Evolutionary conservation across 345 rosid genomes (phyloP).

Genomic region (Gossypium ekmanianum): DNA sequence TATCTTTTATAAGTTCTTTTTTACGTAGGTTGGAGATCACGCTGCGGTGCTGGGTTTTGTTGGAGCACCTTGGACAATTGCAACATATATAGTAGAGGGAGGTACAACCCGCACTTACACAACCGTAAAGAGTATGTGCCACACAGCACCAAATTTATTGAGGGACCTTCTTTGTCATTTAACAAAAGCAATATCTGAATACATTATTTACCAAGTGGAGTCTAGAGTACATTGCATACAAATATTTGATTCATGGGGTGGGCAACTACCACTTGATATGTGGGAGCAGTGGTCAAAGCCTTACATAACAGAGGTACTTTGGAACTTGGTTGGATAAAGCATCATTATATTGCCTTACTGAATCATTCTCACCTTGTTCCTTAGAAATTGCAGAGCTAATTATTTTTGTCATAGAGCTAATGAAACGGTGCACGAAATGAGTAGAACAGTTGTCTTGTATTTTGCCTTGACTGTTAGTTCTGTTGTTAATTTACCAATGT

Average conservation of each 20-base stretch:
- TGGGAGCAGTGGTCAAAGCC: conserved; percentile 94
- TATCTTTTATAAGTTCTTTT: neutral
- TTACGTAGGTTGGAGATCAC: conserved; percentile 57
- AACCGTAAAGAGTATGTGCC: conserved; percentile 86
- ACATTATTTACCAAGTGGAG: conserved; percentile 76
- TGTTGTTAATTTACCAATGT: neutral
- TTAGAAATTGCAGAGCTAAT: neutral
- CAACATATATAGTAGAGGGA: conserved; percentile 89
- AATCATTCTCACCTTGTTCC: neutral
- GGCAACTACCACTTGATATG: conserved; percentile 86
- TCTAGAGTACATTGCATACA: conserved; percentile 93
- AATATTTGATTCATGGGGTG: conserved; percentile 97
- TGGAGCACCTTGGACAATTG: conserved; percentile 96
- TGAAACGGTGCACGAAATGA: neutral
- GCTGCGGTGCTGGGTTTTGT: conserved; percentile 87
- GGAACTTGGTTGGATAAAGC: conserved; percentile 2
- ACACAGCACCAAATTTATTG: conserved; percentile 65
- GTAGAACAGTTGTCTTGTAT: neutral
- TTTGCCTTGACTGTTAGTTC: neutral
- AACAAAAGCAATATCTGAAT: too few species aligned
- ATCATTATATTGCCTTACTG: neutral
- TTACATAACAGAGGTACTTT: conserved; percentile 67
- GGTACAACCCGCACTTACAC: conserved; percentile 82
- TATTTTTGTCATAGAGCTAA: neutral
- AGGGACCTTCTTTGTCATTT: too few species aligned